Base-by-base conservation (phyloP, 345 rosid species). In the Noccaea bulbosa region DNA sequence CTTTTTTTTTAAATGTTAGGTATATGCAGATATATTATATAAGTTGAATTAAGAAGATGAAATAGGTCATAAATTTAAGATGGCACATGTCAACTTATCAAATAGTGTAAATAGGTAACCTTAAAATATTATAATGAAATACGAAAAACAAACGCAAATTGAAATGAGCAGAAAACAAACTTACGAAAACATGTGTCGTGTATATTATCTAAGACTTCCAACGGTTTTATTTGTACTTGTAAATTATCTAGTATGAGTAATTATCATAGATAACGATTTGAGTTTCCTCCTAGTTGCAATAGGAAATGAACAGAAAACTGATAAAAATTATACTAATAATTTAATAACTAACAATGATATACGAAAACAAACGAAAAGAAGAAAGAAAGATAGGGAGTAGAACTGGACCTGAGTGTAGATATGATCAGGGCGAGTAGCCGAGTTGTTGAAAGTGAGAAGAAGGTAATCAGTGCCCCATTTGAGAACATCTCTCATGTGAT, bases 391-490 rank as follows among this genome's bases (percentile, higher is more conserved):
- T 6, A 12, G 14, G 5, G 22, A 64, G 24, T 41, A 10, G 50
- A 37, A 44, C 30, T 27, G 20, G 14, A 83, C 92, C 92, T 92
- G 98, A 11, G 80, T 62, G 67, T 82, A 79, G 45, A 92, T 79
- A 65, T 77, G 75, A 76, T 90, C 86, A 50, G 85, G 84, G 50
- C 69, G 84, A 52, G 84, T 53, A 49, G 96, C 86, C 34, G 83
- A 77, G 11, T 81, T 81, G 62, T 92, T 90, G 88, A 92, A 92
- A 65, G 95, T 88, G 37, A 82, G 74, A 52, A 92, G 93, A 62
- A 92, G 73, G 77, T 92, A 92, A 76, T 92, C 98, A 32, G 96
- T 82, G 5, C 96, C 96, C 95, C 92, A 88, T 58, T 82, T 83
- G 59, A 90, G 84, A 81, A 90, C 81, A 22, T 90, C 96, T 34